Evolutionary conservation across 805 yeast species (phyloP).

Genomic region (Hanseniaspora lachancei): DNA sequence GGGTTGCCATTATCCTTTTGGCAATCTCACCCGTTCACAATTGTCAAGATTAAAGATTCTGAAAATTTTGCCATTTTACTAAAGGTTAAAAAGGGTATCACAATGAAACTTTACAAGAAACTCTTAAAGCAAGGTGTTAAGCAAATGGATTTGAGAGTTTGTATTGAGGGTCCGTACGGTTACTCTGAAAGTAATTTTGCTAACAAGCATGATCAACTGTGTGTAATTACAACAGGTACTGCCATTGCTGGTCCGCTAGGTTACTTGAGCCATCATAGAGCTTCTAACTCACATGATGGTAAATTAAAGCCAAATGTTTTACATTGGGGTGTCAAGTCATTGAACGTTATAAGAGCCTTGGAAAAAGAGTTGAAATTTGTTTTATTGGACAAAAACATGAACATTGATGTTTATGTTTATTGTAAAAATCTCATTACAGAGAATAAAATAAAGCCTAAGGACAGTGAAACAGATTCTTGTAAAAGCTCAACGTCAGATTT

Average conservation of each 20-base stretch:
- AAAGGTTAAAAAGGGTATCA: constrained; percentile 11
- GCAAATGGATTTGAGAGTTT: background rate
- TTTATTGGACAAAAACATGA: background rate
- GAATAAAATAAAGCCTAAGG: background rate
- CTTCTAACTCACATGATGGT: background rate
- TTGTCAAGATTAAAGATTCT: background rate
- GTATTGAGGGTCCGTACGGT: constrained; percentile 13
- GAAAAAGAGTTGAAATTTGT: background rate
- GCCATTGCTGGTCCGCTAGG: constrained; percentile 11
- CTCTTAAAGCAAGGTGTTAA: background rate
- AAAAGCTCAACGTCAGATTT: background rate
- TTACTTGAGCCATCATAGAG: constrained; percentile 1
- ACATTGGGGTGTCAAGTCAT: constrained; percentile 11
- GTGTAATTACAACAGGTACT: constrained; percentile 4
- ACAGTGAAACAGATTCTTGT: background rate
- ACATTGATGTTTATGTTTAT: background rate
- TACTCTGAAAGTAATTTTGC: background rate
- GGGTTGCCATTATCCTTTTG: background rate
- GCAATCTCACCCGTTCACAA: constrained; percentile 13
- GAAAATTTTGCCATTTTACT: background rate
- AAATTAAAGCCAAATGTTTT: background rate
- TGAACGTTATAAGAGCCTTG: constrained; percentile 3
- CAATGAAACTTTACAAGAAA: constrained; percentile 2
- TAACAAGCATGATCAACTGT: background rate
- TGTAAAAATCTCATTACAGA: background rate